phyloP scores from a whole-genome alignment of 768 basidiomycete genomes.

The Kwoniella sp. region DNA sequence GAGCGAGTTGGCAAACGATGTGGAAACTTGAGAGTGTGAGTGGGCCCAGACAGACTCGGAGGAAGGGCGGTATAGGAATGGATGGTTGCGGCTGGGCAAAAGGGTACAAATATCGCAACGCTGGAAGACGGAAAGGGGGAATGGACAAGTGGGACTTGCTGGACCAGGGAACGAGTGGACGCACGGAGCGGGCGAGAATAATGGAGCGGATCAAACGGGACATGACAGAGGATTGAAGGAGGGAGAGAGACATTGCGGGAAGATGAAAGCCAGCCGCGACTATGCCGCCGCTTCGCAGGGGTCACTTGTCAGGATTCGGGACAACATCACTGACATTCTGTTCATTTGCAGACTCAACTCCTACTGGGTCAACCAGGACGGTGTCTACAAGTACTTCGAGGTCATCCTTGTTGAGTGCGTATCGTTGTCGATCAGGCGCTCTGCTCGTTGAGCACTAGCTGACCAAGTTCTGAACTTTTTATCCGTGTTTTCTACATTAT shows the following conservation, averaged over 20 bases:
- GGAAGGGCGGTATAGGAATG: not conserved
- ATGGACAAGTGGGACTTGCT: too few relatives aligned
- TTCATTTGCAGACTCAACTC: slow-evolving; percentile 60
- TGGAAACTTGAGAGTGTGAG: slow-evolving; percentile 84
- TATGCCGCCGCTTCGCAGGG: not conserved
- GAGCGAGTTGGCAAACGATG: slow-evolving; percentile 97
- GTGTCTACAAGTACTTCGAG: slow-evolving; percentile 98
- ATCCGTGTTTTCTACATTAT: not conserved
- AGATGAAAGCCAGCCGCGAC: not conserved
- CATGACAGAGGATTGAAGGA: too few relatives aligned
- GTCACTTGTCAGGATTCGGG: not conserved
- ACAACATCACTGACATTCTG: slow-evolving; percentile 7
- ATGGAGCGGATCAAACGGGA: too few relatives aligned
- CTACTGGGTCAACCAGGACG: slow-evolving; percentile 99
- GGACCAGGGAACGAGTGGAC: too few relatives aligned
- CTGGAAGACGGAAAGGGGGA: too few relatives aligned
- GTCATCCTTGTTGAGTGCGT: slow-evolving; percentile 96
- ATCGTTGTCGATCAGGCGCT: not conserved
- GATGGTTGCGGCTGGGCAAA: not conserved
- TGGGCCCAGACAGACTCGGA: not conserved
- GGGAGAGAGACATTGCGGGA: slow-evolving; percentile 3
- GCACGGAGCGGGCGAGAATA: not conserved
- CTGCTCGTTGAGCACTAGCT: not conserved
- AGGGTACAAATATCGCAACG: too few relatives aligned
- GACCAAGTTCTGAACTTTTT: slow-evolving; percentile 1